Percentiles rank a stretch among this genome's conserved stretches.
Conservation (phyloP, 257 asterid species). For the Primulina huaijiensis region DNA sequence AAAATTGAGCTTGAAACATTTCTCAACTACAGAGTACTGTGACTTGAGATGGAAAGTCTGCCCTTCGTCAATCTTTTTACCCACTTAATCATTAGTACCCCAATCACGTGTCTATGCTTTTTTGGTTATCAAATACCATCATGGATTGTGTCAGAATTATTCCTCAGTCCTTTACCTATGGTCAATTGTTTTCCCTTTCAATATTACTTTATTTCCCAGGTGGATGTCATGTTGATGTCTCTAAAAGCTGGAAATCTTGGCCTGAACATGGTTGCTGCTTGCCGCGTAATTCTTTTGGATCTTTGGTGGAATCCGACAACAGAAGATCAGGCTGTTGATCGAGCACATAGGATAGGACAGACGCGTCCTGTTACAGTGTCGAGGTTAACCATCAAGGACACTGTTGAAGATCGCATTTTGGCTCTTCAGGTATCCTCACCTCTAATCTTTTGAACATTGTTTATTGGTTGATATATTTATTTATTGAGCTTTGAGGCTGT, state of each 20-base stretch:
- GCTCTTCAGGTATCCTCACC: constrained; percentile 71
- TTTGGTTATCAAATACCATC: background rate
- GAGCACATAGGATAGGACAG: constrained; percentile 98
- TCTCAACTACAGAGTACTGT: background rate
- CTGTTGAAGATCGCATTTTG: constrained; percentile 95
- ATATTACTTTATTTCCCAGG: constrained; percentile 48
- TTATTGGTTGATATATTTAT: background rate
- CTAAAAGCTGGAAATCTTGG: constrained; percentile 98
- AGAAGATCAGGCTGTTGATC: constrained; percentile 97
- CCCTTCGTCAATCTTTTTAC: background rate
- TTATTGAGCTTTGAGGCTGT: constrained; percentile 6
- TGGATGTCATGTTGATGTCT: constrained; percentile 95
- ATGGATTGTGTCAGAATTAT: background rate
- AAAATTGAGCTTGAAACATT: background rate
- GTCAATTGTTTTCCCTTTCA: constrained; percentile 3
- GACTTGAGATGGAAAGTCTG: background rate
- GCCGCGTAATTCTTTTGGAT: constrained; percentile 91
- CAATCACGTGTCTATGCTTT: background rate
- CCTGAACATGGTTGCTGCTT: constrained; percentile 97
- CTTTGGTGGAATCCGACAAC: constrained; percentile 99
- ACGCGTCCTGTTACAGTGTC: constrained; percentile 90
- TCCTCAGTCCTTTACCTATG: constrained; percentile 1
- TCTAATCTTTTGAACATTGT: constrained; percentile 5
- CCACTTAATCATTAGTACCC: background rate
- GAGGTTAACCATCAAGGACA: constrained; percentile 75